Conservation (phyloP, 2,329 filamentous ascomycete genomes). For the Zopfia rhizophila region DNA sequence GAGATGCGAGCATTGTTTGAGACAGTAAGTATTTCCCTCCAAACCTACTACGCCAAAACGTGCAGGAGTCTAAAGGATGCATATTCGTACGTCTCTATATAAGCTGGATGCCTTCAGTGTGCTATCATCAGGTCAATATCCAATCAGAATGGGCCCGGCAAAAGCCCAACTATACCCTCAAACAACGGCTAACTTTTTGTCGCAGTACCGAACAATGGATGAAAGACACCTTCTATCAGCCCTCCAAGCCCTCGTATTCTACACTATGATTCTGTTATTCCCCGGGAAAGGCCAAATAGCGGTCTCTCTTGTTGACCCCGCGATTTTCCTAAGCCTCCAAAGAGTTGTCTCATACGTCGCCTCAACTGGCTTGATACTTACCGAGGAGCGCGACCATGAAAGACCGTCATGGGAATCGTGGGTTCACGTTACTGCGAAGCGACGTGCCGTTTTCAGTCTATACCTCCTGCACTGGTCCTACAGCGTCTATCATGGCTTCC, state of each 20-base stretch:
- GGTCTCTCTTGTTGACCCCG: constrained; percentile 29
- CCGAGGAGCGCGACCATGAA: constrained; percentile 45
- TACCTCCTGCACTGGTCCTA: constrained; percentile 55
- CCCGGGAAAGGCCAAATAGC: constrained; percentile 36
- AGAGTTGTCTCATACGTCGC: constrained; percentile 44
- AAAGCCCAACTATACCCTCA: background rate
- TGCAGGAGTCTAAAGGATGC: background rate
- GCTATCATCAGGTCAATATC: no score
- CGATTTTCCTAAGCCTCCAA: constrained; percentile 45
- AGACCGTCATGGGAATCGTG: constrained; percentile 50
- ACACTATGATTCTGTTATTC: constrained; percentile 53
- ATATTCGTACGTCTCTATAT: no score
- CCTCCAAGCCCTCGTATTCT: constrained; percentile 52
- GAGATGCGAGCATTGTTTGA: constrained; percentile 46
- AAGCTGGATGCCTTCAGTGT: no score
- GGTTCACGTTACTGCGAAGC: constrained; percentile 66
- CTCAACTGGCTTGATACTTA: constrained; percentile 46
- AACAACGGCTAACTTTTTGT: background rate
- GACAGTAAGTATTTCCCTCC: constrained; percentile 33
- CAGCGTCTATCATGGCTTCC: constrained; percentile 46
- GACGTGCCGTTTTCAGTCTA: constrained; percentile 53
- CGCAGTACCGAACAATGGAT: constrained; percentile 46
- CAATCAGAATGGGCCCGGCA: background rate
- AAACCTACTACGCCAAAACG: background rate
- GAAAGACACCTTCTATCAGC: constrained; percentile 46